Conservation (phyloP, 495 filamentous ascomycete genomes). For the Pyrenula aspistea region DNA sequence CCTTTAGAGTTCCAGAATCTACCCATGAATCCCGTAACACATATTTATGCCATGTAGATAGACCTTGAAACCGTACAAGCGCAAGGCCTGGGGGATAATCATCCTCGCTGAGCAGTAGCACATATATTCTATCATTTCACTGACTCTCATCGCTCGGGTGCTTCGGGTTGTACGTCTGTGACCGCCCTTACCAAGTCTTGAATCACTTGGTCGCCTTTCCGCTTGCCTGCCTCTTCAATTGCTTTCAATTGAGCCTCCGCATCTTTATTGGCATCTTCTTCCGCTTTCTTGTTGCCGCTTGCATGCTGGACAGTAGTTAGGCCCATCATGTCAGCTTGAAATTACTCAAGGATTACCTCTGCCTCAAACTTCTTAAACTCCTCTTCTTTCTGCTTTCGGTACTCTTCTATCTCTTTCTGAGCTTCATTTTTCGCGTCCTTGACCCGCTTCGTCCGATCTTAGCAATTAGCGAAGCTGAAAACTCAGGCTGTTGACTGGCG, state of each 20-base stretch:
- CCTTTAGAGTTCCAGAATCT: too few relatives aligned
- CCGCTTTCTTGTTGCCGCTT: constrained; percentile 75
- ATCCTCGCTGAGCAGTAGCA: neutral
- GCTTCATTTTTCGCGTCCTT: constrained; percentile 90
- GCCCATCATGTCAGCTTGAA: neutral
- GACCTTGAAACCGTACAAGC: too few relatives aligned
- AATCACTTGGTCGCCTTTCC: constrained; percentile 68
- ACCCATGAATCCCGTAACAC: too few relatives aligned
- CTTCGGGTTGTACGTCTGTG: constrained; percentile 62
- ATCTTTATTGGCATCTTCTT: constrained; percentile 75
- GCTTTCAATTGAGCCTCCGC: constrained; percentile 69
- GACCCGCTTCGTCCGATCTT: constrained; percentile 93
- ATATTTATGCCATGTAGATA: too few relatives aligned
- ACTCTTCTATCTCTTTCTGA: constrained; percentile 96
- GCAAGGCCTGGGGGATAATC: too few relatives aligned
- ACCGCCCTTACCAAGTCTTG: constrained; percentile 69
- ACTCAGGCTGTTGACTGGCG: constrained; percentile 6
- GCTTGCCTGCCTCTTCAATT: constrained; percentile 68
- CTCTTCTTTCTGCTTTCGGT: constrained; percentile 77
- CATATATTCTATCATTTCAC: constrained; percentile 21
- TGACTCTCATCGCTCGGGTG: constrained; percentile 43
- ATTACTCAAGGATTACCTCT: constrained; percentile 45
- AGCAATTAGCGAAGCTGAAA: constrained; percentile 3
- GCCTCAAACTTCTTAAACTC: constrained; percentile 93
- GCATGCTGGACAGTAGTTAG: constrained; percentile 48